Percentiles rank a stretch among this genome's conserved stretches.
These are phyloP conservation scores for Bretschneidera sinensis DNA, from an alignment of 345 rosid genomes.

Conservation along the genomic window DNA sequence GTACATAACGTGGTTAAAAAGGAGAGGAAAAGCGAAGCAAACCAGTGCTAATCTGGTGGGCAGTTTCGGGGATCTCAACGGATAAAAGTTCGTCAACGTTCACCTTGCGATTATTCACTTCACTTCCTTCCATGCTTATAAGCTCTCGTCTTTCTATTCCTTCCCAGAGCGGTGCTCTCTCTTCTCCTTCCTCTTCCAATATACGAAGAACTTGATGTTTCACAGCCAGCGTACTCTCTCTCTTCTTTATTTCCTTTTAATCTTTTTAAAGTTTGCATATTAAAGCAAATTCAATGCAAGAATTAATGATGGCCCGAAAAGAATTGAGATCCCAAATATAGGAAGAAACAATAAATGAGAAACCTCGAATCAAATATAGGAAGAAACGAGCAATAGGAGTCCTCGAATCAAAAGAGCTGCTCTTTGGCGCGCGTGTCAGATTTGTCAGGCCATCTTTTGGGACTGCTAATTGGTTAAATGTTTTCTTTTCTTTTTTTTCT, in stretches of 20 bases:
- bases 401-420: too few relatives aligned
- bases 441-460: too few relatives aligned
- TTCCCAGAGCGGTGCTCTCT: conserved; percentile 20
- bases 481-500: too few relatives aligned
- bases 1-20: background rate
- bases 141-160: background rate
- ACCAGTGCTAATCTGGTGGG: conserved; percentile 85
- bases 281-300: background rate
- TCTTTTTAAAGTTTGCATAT: too few relatives aligned
- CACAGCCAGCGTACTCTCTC: conserved; percentile 18
- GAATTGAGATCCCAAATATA: too few relatives aligned
- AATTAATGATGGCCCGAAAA: background rate
- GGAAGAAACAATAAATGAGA: too few relatives aligned
- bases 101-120: conserved; percentile 21
- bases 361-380: too few relatives aligned
- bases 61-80: conserved; percentile 63
- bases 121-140: conserved; percentile 20
- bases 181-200: conserved; percentile 15
- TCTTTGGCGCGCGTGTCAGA: too few relatives aligned
- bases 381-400: too few relatives aligned
- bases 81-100: conserved; percentile 20
- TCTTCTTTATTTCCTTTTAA: background rate
- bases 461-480: too few relatives aligned
- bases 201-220: conserved; percentile 5
- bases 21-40: conserved; percentile 6